Conservation (phyloP, 805 yeast species). For the Yamadazyma olivae region DNA sequence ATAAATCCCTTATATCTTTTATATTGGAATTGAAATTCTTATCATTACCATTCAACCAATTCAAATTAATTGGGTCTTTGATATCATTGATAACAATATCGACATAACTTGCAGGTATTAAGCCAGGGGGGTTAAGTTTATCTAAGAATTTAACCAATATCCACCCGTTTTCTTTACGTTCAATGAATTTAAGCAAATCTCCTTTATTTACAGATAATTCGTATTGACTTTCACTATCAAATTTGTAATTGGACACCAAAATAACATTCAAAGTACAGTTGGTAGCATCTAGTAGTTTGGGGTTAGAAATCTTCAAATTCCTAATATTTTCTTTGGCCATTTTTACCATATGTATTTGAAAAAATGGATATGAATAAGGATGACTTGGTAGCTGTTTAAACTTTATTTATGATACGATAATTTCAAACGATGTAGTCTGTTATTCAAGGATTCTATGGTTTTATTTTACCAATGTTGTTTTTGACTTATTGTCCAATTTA, state of each 20-base stretch:
- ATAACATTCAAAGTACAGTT: conserved; percentile 27
- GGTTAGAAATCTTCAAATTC: conserved; percentile 13
- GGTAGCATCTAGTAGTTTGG: conserved; percentile 10
- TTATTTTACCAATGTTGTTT: too few species aligned
- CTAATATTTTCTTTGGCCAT: conserved; percentile 1
- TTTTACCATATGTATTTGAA: too few species aligned
- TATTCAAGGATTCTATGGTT: too few species aligned
- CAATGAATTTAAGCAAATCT: conserved; percentile 49
- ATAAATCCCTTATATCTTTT: conserved; percentile 16
- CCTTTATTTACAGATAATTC: conserved; percentile 49
- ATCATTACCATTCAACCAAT: conserved; percentile 24
- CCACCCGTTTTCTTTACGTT: conserved; percentile 52
- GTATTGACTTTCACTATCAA: conserved; percentile 38
- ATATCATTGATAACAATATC: conserved; percentile 44
- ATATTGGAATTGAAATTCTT: conserved; percentile 5
- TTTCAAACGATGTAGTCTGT: too few species aligned
- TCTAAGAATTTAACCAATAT: conserved; percentile 54
- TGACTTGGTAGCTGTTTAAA: too few species aligned
- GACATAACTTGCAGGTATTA: conserved; percentile 50
- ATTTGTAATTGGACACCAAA: conserved; percentile 45
- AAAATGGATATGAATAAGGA: too few species aligned
- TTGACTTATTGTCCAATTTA: too few species aligned
- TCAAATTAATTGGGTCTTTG: conserved; percentile 33
- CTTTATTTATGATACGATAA: too few species aligned
- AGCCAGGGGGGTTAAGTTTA: conserved; percentile 42